Evolutionary conservation across 2,329 filamentous ascomycete species (phyloP), one percentile per base, ranked within the genome.

Genomic region (Clarireedia hainanense): DNA sequence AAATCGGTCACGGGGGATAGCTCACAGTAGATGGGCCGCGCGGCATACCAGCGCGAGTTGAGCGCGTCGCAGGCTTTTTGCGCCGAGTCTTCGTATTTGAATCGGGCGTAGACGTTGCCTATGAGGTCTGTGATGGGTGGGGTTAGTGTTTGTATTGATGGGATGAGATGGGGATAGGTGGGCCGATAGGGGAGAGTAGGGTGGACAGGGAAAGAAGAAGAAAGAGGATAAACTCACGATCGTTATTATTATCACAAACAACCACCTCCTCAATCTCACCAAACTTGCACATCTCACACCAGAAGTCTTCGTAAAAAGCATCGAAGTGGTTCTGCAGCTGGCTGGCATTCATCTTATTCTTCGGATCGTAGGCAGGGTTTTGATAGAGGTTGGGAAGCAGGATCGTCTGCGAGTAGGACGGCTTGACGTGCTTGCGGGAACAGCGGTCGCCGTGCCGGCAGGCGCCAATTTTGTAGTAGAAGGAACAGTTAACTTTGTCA

Each of bases 381-480:
- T 97, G 94, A 80, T 99, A 99, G 66, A 99, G 88, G 74, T 96
- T 96, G 47, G 94, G 94, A 71, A 99, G 90, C 64, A 99, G 87
- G 73, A 99, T 91, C 20, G 94, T 99, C 75, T 99, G 94, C 61
- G 83, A 88, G 82, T 99, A 99, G 23, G 91, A 96, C 1, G 94
- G 94, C 78, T 99, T 99, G 78, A 99, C 94, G 75, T 99, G 94
- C 75, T 99, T 99, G 67, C 94, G 86, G 60, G 89, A 95, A 81
- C 94, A 99, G 69, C 94, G 89, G 76, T 99, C 94, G 71, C 94
- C 94, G 80, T 99, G 94, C 61, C 94, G 87, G 79, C 94, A 99
- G 54, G 94, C 94, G 72, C 94, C 94, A 74, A 99, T 99, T 79
- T 99, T 99, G 88, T 96, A 91, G 84, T 99, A 99, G 83, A 99